phyloP scores from a whole-genome alignment of 148 eudicot genomes.

The Vaccinium corymbosum region DNA sequence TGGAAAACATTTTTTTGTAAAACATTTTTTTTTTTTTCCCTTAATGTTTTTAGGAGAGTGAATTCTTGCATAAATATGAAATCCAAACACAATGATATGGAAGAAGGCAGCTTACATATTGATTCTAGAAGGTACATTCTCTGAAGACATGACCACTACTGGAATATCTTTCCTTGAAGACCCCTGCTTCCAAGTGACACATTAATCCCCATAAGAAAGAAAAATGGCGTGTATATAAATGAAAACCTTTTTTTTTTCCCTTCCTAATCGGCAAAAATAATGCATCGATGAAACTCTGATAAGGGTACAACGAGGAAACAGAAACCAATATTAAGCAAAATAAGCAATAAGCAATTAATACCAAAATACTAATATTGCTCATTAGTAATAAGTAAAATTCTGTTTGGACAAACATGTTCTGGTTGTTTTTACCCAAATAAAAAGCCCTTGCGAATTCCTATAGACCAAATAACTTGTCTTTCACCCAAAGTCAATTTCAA shows the following conservation, averaged over 20 bases:
- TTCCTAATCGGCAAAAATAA: too few species aligned
- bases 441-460: too few species aligned
- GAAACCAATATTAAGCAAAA: not conserved
- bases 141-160: constrained; percentile 65
- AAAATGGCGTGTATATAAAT: not conserved
- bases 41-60: not conserved
- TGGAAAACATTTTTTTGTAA: not conserved
- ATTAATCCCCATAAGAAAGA: not conserved
- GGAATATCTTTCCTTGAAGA: constrained; percentile 57
- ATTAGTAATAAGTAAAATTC: too few species aligned
- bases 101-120: constrained; percentile 32
- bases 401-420: too few species aligned
- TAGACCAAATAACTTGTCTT: too few species aligned
- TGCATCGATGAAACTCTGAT: too few species aligned
- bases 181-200: constrained; percentile 29
- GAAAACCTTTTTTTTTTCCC: not conserved
- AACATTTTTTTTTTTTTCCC: not conserved
- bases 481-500: too few species aligned
- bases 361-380: not conserved
- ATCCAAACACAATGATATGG: not conserved
- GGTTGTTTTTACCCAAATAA: too few species aligned
- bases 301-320: too few species aligned
- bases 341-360: not conserved
- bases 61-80: not conserved
- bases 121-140: constrained; percentile 62